phyloP scores from a whole-genome alignment of 108 stramenopile species.

The Fragilaria crotonensis region DNA sequence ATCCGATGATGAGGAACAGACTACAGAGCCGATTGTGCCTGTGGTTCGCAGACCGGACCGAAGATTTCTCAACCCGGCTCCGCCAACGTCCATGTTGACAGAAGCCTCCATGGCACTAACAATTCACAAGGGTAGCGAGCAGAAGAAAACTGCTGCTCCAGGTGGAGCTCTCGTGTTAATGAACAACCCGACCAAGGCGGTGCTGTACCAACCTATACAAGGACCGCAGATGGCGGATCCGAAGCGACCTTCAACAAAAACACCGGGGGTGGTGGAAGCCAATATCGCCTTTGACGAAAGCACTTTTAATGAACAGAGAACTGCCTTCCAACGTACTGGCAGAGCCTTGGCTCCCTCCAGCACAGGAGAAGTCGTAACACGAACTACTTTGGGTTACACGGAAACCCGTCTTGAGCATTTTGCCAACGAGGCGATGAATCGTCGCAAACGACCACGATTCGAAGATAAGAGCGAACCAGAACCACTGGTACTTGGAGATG shows the following conservation, averaged over 20 bases:
- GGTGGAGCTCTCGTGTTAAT: slow-evolving; percentile 10
- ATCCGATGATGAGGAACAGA: neutral
- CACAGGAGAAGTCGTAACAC: slow-evolving; percentile 11
- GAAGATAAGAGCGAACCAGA: slow-evolving; percentile 34
- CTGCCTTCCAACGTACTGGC: slow-evolving; percentile 53
- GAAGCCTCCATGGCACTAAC: neutral
- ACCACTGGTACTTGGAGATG: slow-evolving; percentile 53
- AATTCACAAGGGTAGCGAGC: neutral
- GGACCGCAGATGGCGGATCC: slow-evolving; percentile 39
- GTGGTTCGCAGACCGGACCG: slow-evolving; percentile 51
- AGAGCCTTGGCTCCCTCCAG: slow-evolving; percentile 28
- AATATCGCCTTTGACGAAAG: slow-evolving; percentile 48
- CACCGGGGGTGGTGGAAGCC: slow-evolving; percentile 18
- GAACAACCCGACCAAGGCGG: slow-evolving; percentile 25
- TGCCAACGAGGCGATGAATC: slow-evolving; percentile 26
- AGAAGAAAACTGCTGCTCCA: too few relatives aligned
- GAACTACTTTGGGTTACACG: slow-evolving; percentile 41
- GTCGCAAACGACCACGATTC: slow-evolving; percentile 18
- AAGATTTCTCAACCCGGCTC: slow-evolving; percentile 37
- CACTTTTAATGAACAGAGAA: slow-evolving; percentile 54
- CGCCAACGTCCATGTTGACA: slow-evolving; percentile 22
- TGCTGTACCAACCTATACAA: slow-evolving; percentile 37
- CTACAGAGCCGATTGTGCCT: neutral
- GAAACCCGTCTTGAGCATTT: slow-evolving; percentile 30
- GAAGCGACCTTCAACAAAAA: slow-evolving; percentile 2